These are phyloP conservation scores for Lactifluus volemus DNA, from an alignment of 768 basidiomycete genomes.

Conservation along the genomic window DNA sequence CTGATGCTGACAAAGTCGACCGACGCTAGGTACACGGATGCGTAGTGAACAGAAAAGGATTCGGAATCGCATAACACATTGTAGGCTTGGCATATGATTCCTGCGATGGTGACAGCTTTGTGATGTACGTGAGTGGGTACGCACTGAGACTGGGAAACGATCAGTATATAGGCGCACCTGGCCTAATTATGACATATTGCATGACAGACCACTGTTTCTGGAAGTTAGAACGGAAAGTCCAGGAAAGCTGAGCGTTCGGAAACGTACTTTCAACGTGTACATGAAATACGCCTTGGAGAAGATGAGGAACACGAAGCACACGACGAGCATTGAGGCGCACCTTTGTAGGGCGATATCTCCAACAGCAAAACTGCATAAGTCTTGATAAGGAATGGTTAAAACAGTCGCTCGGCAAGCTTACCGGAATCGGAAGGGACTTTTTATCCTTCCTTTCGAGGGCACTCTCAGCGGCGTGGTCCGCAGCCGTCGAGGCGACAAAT, in stretches of 20 bases:
- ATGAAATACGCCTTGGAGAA: constrained; percentile 68
- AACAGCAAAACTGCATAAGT: constrained; percentile 61
- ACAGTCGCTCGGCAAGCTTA: constrained; percentile 25
- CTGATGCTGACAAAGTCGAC: constrained; percentile 80
- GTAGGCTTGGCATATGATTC: constrained; percentile 66
- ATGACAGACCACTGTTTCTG: constrained; percentile 66
- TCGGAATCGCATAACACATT: constrained; percentile 61
- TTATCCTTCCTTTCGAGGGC: constrained; percentile 80
- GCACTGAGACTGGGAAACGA: neutral
- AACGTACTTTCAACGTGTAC: constrained; percentile 71
- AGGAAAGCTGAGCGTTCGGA: neutral
- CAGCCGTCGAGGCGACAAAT: constrained; percentile 66
- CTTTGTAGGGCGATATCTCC: constrained; percentile 77
- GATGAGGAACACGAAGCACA: constrained; percentile 5
- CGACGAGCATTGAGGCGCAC: constrained; percentile 24
- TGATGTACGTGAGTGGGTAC: neutral
- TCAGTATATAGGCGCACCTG: constrained; percentile 27
- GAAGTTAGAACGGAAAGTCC: constrained; percentile 1
- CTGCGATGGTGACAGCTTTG: constrained; percentile 55
- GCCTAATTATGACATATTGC: constrained; percentile 78
- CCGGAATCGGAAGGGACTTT: constrained; percentile 56
- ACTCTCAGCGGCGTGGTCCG: constrained; percentile 50
- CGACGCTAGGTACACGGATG: constrained; percentile 59
- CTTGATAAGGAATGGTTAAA: neutral
- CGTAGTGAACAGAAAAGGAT: constrained; percentile 51